Percentiles rank a stretch among this genome's conserved stretches.
Evolutionary conservation across 129 eudicot species (phyloP).

Genomic region (Heracleum sosnowskyi): DNA sequence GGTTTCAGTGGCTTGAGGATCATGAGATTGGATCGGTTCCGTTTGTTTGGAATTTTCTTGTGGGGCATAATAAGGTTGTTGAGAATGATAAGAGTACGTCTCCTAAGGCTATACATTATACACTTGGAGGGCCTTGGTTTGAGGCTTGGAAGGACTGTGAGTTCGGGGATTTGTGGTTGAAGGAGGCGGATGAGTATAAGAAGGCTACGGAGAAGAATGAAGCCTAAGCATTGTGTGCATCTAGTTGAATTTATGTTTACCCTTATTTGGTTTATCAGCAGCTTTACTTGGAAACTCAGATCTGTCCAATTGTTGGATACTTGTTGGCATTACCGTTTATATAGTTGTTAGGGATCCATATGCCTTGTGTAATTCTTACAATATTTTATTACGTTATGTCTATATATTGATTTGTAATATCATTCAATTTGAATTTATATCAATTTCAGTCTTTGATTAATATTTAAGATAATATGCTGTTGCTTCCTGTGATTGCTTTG

Average conservation of each 20-base stretch:
- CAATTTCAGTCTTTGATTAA: not conserved
- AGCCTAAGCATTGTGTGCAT: slow-evolving; percentile 8
- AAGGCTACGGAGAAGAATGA: slow-evolving; percentile 29
- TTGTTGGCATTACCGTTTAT: not conserved
- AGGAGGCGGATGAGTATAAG: slow-evolving; percentile 59
- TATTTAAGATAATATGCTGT: not conserved
- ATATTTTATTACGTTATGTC: not conserved
- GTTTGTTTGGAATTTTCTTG: slow-evolving; percentile 88
- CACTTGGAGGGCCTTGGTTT: slow-evolving; percentile 95
- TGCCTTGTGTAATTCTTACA: not conserved
- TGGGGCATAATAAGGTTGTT: slow-evolving; percentile 72
- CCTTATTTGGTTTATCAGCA: not conserved
- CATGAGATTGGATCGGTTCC: slow-evolving; percentile 74
- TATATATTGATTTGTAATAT: slow-evolving; percentile 3
- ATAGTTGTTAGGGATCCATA: not conserved
- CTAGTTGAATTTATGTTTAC: not conserved
- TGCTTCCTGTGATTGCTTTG: not conserved
- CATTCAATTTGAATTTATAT: not conserved
- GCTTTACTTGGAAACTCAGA: not conserved
- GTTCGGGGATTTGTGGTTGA: slow-evolving; percentile 80
- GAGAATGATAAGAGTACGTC: slow-evolving; percentile 39
- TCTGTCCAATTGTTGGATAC: not conserved
- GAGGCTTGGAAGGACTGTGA: slow-evolving; percentile 91
- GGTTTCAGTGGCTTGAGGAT: slow-evolving; percentile 92
- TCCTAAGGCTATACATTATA: slow-evolving; percentile 82